Percentiles rank a stretch among this genome's conserved stretches.
phyloP scores from a whole-genome alignment of 768 basidiomycete species.

The Tylopilus plumbeoviolaceoides region DNA sequence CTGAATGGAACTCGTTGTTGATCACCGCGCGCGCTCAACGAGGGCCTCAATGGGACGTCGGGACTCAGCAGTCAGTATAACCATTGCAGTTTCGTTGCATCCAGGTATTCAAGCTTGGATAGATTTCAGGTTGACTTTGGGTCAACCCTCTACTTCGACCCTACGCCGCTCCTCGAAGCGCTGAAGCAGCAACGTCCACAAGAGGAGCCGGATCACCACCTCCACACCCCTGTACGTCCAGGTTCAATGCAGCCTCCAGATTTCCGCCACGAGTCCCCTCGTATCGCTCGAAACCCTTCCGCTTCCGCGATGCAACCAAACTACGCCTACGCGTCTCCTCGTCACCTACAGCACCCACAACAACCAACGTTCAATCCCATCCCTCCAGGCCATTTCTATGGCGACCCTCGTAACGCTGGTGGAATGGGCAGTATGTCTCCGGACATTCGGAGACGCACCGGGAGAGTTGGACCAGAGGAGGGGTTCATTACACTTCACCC shows the following conservation, averaged over 20 bases:
- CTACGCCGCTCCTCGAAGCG: conserved; percentile 54
- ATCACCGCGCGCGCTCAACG: conserved; percentile 75
- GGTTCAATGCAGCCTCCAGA: conserved; percentile 32
- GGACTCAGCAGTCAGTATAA: conserved; percentile 71
- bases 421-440: conserved; percentile 37
- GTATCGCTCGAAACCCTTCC: conserved; percentile 30
- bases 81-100: not conserved
- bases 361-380: conserved; percentile 29
- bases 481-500: conserved; percentile 31
- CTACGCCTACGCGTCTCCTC: conserved; percentile 29
- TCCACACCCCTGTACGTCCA: conserved; percentile 17
- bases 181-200: conserved; percentile 36
- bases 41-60: conserved; percentile 86
- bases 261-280: conserved; percentile 33
- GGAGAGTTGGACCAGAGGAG: conserved; percentile 31
- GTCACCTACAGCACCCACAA: conserved; percentile 28
- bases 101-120: not conserved
- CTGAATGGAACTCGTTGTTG: conserved; percentile 82
- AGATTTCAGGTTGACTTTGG: conserved; percentile 76
- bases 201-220: conserved; percentile 26
- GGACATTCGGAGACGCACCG: conserved; percentile 29
- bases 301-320: conserved; percentile 26
- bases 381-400: conserved; percentile 42
- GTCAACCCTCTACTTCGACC: conserved; percentile 72
- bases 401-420: conserved; percentile 25